Evolutionary conservation across 2,329 filamentous ascomycete genomes (phyloP), one percentile per base, ranked within the genome.

Genomic region (Calycina herbarum): DNA sequence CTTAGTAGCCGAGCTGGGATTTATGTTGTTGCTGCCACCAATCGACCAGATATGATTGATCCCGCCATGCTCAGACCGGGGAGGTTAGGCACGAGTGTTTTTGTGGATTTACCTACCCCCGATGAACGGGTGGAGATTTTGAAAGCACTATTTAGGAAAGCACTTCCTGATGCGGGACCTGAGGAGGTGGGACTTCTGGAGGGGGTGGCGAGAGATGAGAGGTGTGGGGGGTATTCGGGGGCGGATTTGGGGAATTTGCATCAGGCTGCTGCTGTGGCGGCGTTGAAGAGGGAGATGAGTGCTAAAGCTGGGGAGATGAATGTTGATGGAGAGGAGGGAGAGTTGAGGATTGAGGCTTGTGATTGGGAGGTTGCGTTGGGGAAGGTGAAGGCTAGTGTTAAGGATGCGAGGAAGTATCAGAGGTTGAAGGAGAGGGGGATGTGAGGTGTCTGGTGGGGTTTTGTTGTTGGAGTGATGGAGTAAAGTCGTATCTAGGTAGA

Each of bases 11-110:
- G 95, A 45, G 85, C 88, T 58, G 94, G 94, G 17, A 94, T 99
- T 68, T 98, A 95, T 77, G 90, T 99, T 17, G 93, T 99, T 66
- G 95, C 92, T 29, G 95, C 95, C 0, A 98, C 95, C 1, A 99
- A 99, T 77, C 83, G 95, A 0, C 94, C 94, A 0, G 94, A 98
- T 75, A 96, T 97, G 80, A 98, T 99, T 71, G 95, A 99, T 76
- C 89, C 92, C 1, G 95, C 95, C 1, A 96, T 99, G 87, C 85
- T 98, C 11, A 89, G 95, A 0, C 94, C 95, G 0, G 95, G 95
- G 0, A 89, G 95, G 31, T 83, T 99, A 1, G 94, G 94, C 69
- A 94, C 90, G 0, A 86, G 90, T n/a, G 84, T 98, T 31, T 97
- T 94, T 72, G 90, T 99, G 48, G 94, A 95, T 73, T 80, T 98